These are phyloP conservation scores for Pugionium dolabratum DNA, from an alignment of 345 rosid species.

Conservation along the genomic window DNA sequence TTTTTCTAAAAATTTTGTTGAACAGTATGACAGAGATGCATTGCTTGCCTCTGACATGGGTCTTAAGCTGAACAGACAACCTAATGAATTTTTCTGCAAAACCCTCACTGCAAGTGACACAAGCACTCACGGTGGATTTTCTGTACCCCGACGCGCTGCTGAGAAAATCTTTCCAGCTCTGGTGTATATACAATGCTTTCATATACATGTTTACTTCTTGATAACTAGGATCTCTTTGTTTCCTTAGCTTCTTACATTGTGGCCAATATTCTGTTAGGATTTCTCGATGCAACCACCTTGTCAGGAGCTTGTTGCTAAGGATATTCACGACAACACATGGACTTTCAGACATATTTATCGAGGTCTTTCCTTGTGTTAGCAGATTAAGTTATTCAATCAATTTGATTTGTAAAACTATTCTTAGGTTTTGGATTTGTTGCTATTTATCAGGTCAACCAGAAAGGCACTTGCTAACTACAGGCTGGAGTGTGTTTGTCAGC, in stretches of 20 bases:
- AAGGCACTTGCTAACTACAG: constrained; percentile 86
- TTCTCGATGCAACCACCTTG: constrained; percentile 94
- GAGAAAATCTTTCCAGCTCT: constrained; percentile 93
- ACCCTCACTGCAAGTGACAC: constrained; percentile 97
- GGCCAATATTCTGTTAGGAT: constrained; percentile 54
- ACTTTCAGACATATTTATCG: constrained; percentile 93
- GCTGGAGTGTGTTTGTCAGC: constrained; percentile 97
- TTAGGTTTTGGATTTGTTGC: constrained; percentile 15
- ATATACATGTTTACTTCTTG: constrained; percentile 4
- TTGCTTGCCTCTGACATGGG: constrained; percentile 85
- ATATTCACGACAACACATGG: constrained; percentile 88
- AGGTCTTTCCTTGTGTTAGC: constrained; percentile 46
- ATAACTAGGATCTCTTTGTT: constrained; percentile 1
- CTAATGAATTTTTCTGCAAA: constrained; percentile 90
- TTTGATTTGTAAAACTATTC: constrained; percentile 9
- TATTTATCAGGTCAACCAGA: constrained; percentile 78
- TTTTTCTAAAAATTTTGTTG: constrained; percentile 27
- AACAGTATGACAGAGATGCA: constrained; percentile 91
- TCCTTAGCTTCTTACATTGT: constrained; percentile 27
- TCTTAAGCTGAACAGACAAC: constrained; percentile 68
- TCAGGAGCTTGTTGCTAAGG: constrained; percentile 87
- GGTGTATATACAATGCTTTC: constrained; percentile 48
- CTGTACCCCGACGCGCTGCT: constrained; percentile 98
- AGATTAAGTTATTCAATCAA: not conserved
- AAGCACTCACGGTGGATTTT: constrained; percentile 98